Evolutionary conservation across 129 eudicot species (phyloP).

Genomic region (Chrysanthemum makinoi): DNA sequence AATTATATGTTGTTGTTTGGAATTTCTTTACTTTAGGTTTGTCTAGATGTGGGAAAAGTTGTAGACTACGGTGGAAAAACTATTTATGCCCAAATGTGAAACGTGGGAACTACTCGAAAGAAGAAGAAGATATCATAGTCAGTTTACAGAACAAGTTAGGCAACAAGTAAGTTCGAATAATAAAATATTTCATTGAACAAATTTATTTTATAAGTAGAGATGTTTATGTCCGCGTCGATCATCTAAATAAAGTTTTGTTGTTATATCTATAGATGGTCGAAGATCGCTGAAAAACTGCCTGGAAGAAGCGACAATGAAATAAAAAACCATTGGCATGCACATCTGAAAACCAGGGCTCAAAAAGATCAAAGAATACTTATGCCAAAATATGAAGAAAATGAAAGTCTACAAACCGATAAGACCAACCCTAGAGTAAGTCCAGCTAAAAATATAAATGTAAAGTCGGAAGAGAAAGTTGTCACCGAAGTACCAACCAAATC

Average conservation of each 20-base stretch:
- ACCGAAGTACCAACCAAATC: conserved; percentile 8
- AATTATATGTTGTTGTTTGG: background rate
- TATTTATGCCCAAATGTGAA: conserved; percentile 31
- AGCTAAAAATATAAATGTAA: background rate
- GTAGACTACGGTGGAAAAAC: conserved; percentile 48
- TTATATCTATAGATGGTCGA: conserved; percentile 39
- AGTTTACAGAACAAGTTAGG: conserved; percentile 27
- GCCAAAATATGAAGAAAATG: conserved; percentile 4
- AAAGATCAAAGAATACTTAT: conserved; percentile 1
- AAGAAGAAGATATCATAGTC: conserved; percentile 34
- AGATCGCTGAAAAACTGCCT: conserved; percentile 36
- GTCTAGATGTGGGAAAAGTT: conserved; percentile 50
- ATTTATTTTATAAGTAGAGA: background rate
- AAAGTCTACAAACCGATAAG: background rate
- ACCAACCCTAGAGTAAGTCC: background rate
- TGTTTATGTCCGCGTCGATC: background rate
- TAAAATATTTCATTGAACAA: background rate
- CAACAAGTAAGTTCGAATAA: conserved; percentile 28
- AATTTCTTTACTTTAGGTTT: conserved; percentile 20
- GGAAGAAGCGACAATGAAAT: conserved; percentile 57
- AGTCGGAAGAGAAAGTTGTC: conserved; percentile 17
- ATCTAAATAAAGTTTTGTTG: background rate
- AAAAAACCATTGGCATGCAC: conserved; percentile 48
- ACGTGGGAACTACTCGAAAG: conserved; percentile 34
- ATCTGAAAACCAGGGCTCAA: conserved; percentile 19